A percentile compares a stretch with the other conserved stretches of the same genome.
Evolutionary conservation across 257 asterid species (phyloP).

Genomic region (Petrea volubilis): DNA sequence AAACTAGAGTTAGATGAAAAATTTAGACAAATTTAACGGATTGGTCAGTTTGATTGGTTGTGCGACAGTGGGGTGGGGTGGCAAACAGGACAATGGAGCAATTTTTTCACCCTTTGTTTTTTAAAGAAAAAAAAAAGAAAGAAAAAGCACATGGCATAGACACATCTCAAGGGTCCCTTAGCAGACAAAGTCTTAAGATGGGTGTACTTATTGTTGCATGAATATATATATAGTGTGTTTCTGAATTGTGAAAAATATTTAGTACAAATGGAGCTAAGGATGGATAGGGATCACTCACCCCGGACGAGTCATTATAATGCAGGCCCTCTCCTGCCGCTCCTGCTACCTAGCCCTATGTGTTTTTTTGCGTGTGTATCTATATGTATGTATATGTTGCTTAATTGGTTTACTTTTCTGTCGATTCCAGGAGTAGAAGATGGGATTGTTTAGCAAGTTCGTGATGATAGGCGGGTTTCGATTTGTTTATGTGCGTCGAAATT

Average conservation of each 20-base stretch:
- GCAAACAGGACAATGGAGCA: slow-evolving; percentile 37
- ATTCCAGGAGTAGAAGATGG: too few species aligned
- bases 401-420: too few species aligned
- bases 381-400: not conserved
- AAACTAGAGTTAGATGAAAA: not conserved
- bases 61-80: slow-evolving; percentile 27
- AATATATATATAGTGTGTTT: not conserved
- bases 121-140: not conserved
- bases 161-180: slow-evolving; percentile 36
- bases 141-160: slow-evolving; percentile 41
- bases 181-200: slow-evolving; percentile 40
- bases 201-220: slow-evolving; percentile 37
- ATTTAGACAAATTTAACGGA: slow-evolving; percentile 36
- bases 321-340: slow-evolving; percentile 1
- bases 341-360: too few species aligned
- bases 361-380: not conserved
- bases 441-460: too few species aligned
- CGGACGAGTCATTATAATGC: slow-evolving; percentile 28
- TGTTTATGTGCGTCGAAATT: too few species aligned
- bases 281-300: slow-evolving; percentile 36
- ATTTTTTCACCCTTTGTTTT: slow-evolving; percentile 17
- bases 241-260: not conserved
- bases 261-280: slow-evolving; percentile 29
- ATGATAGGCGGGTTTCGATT: too few species aligned
- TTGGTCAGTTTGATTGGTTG: slow-evolving; percentile 30